Base-by-base conservation (phyloP, 2,329 filamentous ascomycete species). In the Talaromyces sp. region DNA sequence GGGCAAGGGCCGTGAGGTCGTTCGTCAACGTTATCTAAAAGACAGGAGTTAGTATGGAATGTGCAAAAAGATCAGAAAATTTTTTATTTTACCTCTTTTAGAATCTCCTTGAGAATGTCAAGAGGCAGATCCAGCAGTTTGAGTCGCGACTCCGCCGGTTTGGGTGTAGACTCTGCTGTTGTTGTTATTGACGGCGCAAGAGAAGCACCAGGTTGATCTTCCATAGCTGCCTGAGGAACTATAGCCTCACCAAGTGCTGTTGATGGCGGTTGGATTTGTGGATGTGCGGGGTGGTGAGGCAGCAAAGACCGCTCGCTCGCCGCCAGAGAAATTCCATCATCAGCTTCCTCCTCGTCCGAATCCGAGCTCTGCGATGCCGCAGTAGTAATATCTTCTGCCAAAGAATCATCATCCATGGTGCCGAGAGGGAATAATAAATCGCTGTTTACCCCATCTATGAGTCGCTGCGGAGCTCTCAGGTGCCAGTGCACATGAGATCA, bases 21-120 rank as follows among this genome's bases (percentile, higher is more conserved):
- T 92, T 94, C 5, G 89, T 92, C 71, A 92, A 88, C 4, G 88
- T 90, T 59, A 93, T 83, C 89, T 92, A 12, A 52, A n/a, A 18
- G 50, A 23, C 50, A 23, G 27, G 5, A 36, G 10, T 62, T 31
- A 62, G 61, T 57, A 30, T 58, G 44, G 44, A 14, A n/a, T 7
- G 5, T 4, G n/a, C 12, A 30, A 30, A 31, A 30, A n/a, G 14
- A 9, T 0, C 2, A n/a, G 0, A 27, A 31, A 53, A 2, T 10
- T 44, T 27, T 27, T 23, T 23, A 2, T 4, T 33, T 47, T 78
- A 87, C 89, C 83, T 95, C 88, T 76, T 90, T 89, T 60, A 94
- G 85, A 63, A 95, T 91, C 68, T 91, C 83, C 66, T 89, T 89
- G 51, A 95, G 76, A 23, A 95, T 83, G 71, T 95, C 91, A 63